Percentiles rank a stretch among this genome's conserved stretches.
Conservation (phyloP, 164 flowering plant species). For the Dillenia turbinata region DNA sequence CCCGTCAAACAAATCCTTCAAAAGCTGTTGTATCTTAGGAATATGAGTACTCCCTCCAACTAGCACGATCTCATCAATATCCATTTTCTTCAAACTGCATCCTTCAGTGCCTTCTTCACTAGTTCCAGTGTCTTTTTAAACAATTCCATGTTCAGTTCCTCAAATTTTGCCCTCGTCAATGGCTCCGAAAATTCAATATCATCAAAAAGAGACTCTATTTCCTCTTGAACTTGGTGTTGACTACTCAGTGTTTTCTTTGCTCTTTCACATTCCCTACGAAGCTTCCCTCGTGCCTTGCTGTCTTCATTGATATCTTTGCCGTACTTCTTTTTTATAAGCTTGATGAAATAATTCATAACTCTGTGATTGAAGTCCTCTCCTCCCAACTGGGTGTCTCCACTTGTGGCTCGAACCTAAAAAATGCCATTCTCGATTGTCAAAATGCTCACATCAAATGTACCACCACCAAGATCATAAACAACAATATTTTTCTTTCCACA, state of each 20-base stretch:
- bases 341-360: constrained; percentile 47
- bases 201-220: constrained; percentile 44
- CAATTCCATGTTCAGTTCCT: constrained; percentile 45
- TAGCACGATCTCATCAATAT: constrained; percentile 1
- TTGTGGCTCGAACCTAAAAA: constrained; percentile 47
- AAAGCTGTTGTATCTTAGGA: constrained; percentile 2
- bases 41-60: constrained; percentile 1
- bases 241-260: constrained; percentile 53
- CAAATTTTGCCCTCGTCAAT: constrained; percentile 44
- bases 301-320: constrained; percentile 43
- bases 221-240: constrained; percentile 53
- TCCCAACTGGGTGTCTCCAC: constrained; percentile 57
- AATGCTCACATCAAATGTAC: constrained; percentile 53
- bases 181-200: constrained; percentile 54
- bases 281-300: constrained; percentile 45
- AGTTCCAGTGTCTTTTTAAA: constrained; percentile 45
- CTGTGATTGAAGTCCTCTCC: constrained; percentile 63
- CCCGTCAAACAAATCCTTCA: not conserved
- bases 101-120: constrained; percentile 9
- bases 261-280: constrained; percentile 42
- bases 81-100: not conserved
- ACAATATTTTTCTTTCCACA: constrained; percentile 39
- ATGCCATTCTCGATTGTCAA: constrained; percentile 42
- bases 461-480: constrained; percentile 56
- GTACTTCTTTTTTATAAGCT: constrained; percentile 45